Base-by-base conservation (phyloP, 2,329 filamentous ascomycete genomes). In the Pestalotiopsis sp. region DNA sequence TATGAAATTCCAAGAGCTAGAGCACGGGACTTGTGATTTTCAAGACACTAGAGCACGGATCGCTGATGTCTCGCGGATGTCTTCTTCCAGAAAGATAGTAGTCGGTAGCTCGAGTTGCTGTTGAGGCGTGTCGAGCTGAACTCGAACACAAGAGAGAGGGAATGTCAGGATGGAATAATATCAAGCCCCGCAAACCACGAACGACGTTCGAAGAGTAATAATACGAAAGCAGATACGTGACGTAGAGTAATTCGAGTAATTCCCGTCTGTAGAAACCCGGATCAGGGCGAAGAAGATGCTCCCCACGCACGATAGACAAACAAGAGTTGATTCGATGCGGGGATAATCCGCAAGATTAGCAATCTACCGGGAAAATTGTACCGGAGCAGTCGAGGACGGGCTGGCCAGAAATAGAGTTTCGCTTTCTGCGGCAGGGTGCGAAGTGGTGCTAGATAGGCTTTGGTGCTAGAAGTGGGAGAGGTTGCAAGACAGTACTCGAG, bases 361-460 rank as follows among this genome's bases (percentile, higher is more conserved):
- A 60, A 27, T 27, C 25, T 36, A 36, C 17, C 25, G 57, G 57
- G 13, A 60, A 11, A 60, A 27, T 60, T 60, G 25, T 11, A 36
- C 57, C 23, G 25, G 23, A 36, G 17, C 23, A 36, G 23, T 36
- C 31, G 25, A 25, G 39, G 39, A 52, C 23, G 38, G 39, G 27
- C 27, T 27, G n/a, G 45, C 49, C 64, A 66, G 64, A 49, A 67
- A 39, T 60, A 60, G 65, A 31, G 65, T 59, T 59, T 60, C 23
- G 23, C 20, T 23, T 45, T 45, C 12, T 6, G 39, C 38, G 62
- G 62, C 62, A 65, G 45, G 62, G 39, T 39, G 27, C 59, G 59
- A 38, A 23, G 14, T 56, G 49, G 49, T 66, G 49, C 49, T 23
- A 49, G 63, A 57, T 36, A 56, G 27, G 41, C 57, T 62, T 62